Percentiles rank a stretch among this genome's conserved stretches.
phyloP scores from a whole-genome alignment of 1,139 yeast species.

The Lodderomyces orthopsilosis region DNA sequence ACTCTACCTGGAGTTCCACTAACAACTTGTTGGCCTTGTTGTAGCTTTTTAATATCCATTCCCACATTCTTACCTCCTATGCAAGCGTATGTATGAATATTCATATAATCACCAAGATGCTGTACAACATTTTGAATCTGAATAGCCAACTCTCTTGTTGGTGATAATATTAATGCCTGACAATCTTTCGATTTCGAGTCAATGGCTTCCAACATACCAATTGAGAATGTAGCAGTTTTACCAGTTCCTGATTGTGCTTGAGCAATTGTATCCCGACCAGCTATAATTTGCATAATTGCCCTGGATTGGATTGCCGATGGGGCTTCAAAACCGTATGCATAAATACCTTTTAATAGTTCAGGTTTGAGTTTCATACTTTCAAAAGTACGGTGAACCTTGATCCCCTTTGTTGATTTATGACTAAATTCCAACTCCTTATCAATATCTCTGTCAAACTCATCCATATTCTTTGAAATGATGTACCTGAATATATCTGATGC shows the following conservation, averaged over 20 bases:
- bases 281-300: constrained; percentile 88
- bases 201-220: constrained; percentile 82
- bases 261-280: constrained; percentile 90
- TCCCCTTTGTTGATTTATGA: constrained; percentile 50
- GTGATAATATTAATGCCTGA: constrained; percentile 85
- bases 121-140: constrained; percentile 86
- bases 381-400: constrained; percentile 64
- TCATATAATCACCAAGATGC: constrained; percentile 85
- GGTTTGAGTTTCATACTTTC: constrained; percentile 80
- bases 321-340: constrained; percentile 86
- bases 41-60: constrained; percentile 70
- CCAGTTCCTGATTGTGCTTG: constrained; percentile 99
- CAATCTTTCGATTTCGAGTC: constrained; percentile 66
- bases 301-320: constrained; percentile 96
- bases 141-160: constrained; percentile 92
- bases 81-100: constrained; percentile 81
- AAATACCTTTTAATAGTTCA: constrained; percentile 68
- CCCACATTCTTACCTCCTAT: constrained; percentile 90
- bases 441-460: constrained; percentile 52
- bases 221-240: constrained; percentile 93
- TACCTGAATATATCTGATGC: background rate
- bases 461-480: constrained; percentile 14
- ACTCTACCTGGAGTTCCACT: constrained; percentile 98
- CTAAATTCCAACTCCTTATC: constrained; percentile 61
- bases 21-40: constrained; percentile 83